phyloP scores from a whole-genome alignment of 345 rosid genomes.

The Ceriops decandra region DNA sequence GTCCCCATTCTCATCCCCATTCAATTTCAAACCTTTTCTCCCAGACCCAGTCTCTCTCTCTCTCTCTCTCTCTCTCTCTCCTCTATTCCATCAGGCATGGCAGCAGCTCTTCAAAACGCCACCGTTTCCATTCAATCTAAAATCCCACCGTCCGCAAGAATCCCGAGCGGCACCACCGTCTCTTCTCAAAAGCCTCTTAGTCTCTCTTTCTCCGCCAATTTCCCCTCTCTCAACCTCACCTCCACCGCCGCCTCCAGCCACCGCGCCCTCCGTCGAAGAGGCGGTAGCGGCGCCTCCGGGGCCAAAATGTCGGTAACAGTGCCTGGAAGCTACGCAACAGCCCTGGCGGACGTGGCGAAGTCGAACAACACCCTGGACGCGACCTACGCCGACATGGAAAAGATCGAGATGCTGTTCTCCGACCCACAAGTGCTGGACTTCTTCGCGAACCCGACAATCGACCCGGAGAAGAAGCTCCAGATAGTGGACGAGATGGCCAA shows the following conservation, averaged over 20 bases:
- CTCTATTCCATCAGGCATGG: conserved; percentile 37
- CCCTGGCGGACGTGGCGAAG: conserved; percentile 69
- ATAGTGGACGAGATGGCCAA: conserved; percentile 59
- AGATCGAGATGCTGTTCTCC: conserved; percentile 63
- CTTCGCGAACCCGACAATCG: conserved; percentile 62
- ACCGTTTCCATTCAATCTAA: conserved; percentile 55
- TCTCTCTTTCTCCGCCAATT: conserved; percentile 44
- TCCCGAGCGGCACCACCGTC: conserved; percentile 25
- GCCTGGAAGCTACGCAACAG: conserved; percentile 70
- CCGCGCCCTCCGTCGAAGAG: conserved; percentile 21
- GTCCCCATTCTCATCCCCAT: not conserved
- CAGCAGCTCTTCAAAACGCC: conserved; percentile 55
- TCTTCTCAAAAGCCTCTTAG: conserved; percentile 31
- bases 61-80: conserved; percentile 4
- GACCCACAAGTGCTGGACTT: conserved; percentile 43
- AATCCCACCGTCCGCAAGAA: conserved; percentile 36
- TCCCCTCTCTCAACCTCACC: conserved; percentile 21
- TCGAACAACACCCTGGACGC: conserved; percentile 55
- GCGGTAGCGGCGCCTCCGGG: conserved; percentile 31
- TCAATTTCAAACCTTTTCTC: not conserved
- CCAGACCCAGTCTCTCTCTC: not conserved
- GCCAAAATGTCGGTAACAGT: conserved; percentile 58
- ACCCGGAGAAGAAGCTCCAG: conserved; percentile 42
- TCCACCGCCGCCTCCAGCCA: conserved; percentile 10
- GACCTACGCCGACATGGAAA: conserved; percentile 70